These are phyloP conservation scores for Piedraia hortae DNA, from an alignment of 2,329 filamentous ascomycete genomes.

Conservation along the genomic window DNA sequence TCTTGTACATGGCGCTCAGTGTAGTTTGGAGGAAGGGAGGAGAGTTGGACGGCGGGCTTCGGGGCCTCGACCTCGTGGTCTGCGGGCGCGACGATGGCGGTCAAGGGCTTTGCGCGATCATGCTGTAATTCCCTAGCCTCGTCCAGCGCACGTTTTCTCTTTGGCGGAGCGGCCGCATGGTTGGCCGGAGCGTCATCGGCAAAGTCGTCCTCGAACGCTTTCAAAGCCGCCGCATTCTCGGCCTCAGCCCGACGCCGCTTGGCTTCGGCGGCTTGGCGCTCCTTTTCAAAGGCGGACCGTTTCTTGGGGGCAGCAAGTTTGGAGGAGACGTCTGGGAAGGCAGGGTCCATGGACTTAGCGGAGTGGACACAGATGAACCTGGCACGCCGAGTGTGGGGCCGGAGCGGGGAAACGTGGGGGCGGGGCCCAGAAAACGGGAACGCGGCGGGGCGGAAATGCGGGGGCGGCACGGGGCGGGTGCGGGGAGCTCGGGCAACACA, in stretches of 20 bases:
- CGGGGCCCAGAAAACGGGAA: too few species aligned
- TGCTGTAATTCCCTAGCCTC: slow-evolving; percentile 10
- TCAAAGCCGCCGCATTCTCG: slow-evolving; percentile 64
- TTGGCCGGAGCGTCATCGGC: slow-evolving; percentile 20
- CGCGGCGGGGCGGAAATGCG: too few species aligned
- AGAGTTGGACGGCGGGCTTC: slow-evolving; percentile 27
- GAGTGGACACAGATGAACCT: too few species aligned
- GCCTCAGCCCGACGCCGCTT: slow-evolving; percentile 62
- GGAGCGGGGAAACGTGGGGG: too few species aligned
- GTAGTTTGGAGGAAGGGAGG: slow-evolving; percentile 25
- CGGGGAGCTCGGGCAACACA: too few species aligned
- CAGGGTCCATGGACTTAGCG: too few species aligned
- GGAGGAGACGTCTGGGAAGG: slow-evolving; percentile 44
- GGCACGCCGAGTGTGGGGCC: too few species aligned
- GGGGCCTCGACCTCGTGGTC: slow-evolving; percentile 13
- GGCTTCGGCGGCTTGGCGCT: slow-evolving; percentile 69
- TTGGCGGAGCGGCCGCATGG: slow-evolving; percentile 5
- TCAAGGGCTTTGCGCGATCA: slow-evolving; percentile 6
- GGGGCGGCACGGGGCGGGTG: too few species aligned
- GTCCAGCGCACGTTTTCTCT: slow-evolving; percentile 11
- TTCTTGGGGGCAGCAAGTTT: slow-evolving; percentile 53
- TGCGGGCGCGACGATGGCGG: slow-evolving; percentile 1
- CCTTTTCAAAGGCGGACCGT: slow-evolving; percentile 66
- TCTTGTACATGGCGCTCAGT: slow-evolving; percentile 35
- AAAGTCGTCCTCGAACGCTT: slow-evolving; percentile 66